phyloP scores from a whole-genome alignment of 192 early-diverging fungal genomes.

The Allomyces javanicus region DNA sequence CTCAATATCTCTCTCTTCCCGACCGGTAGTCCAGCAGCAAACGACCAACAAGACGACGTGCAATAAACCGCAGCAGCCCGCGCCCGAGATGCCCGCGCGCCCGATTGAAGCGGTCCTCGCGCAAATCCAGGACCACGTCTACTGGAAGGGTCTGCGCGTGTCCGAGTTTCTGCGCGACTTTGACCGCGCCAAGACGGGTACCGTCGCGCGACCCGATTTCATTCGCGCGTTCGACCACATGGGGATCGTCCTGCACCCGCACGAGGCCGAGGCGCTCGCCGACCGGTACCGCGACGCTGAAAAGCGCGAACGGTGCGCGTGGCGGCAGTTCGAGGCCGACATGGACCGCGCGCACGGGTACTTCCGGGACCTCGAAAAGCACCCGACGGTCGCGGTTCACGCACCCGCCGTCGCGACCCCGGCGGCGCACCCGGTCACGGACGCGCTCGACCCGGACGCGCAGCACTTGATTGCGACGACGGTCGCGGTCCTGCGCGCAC shows the following conservation, averaged over 20 bases:
- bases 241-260: neutral
- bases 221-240: slow-evolving; percentile 26
- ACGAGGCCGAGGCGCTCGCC: slow-evolving; percentile 17
- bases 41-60: too few species aligned
- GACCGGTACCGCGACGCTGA: slow-evolving; percentile 16
- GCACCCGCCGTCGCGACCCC: neutral
- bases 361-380: neutral
- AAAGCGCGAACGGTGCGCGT: slow-evolving; percentile 10
- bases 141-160: slow-evolving; percentile 22
- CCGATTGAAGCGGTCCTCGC: slow-evolving; percentile 10
- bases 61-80: too few species aligned
- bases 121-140: slow-evolving; percentile 12
- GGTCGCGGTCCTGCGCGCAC: neutral
- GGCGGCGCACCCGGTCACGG: neutral
- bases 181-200: slow-evolving; percentile 29
- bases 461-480: neutral
- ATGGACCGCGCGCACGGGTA: slow-evolving; percentile 11
- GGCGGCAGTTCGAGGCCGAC: slow-evolving; percentile 26
- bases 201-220: slow-evolving; percentile 26
- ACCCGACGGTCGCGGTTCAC: neutral
- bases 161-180: slow-evolving; percentile 33
- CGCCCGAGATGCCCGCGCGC: neutral
- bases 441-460: neutral
- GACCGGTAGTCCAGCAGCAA: too few species aligned
- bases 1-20: too few species aligned